Evolutionary conservation across 2,329 filamentous ascomycete species (phyloP).

Genomic region (Sarocladium kiliense): DNA sequence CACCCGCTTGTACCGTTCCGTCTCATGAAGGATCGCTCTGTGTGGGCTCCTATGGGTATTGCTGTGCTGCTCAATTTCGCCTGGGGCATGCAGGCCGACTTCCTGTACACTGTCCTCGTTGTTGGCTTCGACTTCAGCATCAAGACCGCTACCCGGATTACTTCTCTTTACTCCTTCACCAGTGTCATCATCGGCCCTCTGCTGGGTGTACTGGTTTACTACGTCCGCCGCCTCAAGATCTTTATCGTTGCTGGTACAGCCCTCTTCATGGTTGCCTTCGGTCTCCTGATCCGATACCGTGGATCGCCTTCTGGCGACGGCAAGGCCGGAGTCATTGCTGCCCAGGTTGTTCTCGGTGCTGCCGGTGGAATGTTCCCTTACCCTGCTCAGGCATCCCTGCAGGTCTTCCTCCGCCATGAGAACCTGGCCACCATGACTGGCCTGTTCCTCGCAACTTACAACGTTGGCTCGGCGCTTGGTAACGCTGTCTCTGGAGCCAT

Average conservation of each 20-base stretch:
- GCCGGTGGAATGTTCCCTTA: constrained; percentile 59
- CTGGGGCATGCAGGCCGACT: constrained; percentile 61
- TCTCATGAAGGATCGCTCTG: constrained; percentile 57
- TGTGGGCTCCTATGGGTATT: constrained; percentile 59
- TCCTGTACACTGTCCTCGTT: constrained; percentile 56
- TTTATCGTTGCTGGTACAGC: constrained; percentile 57
- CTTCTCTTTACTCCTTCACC: constrained; percentile 51
- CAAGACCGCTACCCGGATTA: constrained; percentile 51
- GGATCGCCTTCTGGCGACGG: constrained; percentile 38
- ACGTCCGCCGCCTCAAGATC: constrained; percentile 54
- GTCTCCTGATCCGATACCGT: constrained; percentile 59
- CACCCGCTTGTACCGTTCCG: constrained; percentile 55
- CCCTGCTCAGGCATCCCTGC: constrained; percentile 40
- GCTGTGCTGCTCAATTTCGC: constrained; percentile 50
- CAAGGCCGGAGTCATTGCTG: constrained; percentile 55
- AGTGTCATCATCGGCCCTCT: constrained; percentile 54
- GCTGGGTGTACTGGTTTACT: constrained; percentile 52
- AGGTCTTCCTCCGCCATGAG: constrained; percentile 38
- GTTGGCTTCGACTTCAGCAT: constrained; percentile 57
- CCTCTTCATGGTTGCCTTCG: constrained; percentile 61
- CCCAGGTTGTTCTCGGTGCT: constrained; percentile 57
- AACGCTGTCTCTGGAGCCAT: constrained; percentile 57
- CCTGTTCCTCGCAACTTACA: constrained; percentile 58
- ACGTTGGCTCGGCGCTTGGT: constrained; percentile 56
- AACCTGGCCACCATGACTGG: constrained; percentile 60